A percentile compares a stretch with the other conserved stretches of the same genome.
These are phyloP conservation scores for Diaporthe longicolla DNA, from an alignment of 2,329 filamentous ascomycete species.

Conservation along the genomic window DNA sequence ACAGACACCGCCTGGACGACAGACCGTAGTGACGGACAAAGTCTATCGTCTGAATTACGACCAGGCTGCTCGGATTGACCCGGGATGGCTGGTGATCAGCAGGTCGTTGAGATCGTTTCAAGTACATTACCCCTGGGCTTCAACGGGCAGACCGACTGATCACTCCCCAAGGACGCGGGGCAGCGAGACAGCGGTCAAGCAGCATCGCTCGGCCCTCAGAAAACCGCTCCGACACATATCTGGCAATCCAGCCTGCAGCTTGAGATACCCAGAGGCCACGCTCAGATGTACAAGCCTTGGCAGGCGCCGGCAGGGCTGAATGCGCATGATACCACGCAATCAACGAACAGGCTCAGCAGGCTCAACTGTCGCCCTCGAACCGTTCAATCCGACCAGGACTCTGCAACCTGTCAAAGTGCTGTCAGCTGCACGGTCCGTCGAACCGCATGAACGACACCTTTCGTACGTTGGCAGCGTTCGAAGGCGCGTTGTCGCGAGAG, in stretches of 20 bases:
- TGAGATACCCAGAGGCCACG: neutral
- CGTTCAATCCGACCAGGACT: slow-evolving; percentile 17
- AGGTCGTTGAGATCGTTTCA: slow-evolving; percentile 16
- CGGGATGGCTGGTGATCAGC: neutral
- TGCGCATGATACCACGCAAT: neutral
- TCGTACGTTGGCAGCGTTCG: slow-evolving; percentile 16
- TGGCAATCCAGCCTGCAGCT: neutral
- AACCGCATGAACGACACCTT: slow-evolving; percentile 20
- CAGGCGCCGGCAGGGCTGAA: slow-evolving; percentile 18
- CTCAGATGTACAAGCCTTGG: neutral
- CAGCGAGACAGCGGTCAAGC: neutral
- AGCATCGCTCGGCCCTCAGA: neutral
- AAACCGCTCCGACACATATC: neutral
- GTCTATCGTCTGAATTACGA: slow-evolving; percentile 12
- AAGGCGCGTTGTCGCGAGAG: neutral
- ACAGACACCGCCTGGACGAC: neutral
- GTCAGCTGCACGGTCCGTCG: slow-evolving; percentile 26
- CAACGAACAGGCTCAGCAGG: neutral
- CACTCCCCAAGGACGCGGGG: neutral
- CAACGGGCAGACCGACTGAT: slow-evolving; percentile 19
- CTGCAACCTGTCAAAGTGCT: slow-evolving; percentile 7
- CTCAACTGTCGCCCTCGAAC: neutral
- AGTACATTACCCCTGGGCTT: slow-evolving; percentile 16
- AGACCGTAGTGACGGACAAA: slow-evolving; percentile 1
- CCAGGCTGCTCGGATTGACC: slow-evolving; percentile 22